A percentile compares a stretch with the other conserved stretches of the same genome.
Evolutionary conservation across 805 yeast genomes (phyloP).

Genomic region (Starmerella bacillaris): DNA sequence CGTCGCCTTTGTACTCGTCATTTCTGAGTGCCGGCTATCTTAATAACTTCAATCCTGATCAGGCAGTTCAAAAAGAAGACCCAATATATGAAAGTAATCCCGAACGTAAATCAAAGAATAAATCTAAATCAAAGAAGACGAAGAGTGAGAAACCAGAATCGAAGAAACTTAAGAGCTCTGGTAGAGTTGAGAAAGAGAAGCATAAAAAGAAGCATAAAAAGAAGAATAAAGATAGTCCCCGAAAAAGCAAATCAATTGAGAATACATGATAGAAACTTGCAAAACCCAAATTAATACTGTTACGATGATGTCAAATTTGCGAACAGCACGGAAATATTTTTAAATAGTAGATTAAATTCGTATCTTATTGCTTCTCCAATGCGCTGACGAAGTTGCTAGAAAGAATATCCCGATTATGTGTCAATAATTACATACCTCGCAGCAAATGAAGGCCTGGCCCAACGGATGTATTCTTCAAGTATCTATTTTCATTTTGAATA

Average conservation of each 20-base stretch:
- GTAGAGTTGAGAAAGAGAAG: conserved; percentile 1
- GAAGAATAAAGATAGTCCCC: conserved; percentile 4
- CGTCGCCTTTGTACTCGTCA: conserved; percentile 64
- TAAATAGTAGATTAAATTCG: too few species aligned
- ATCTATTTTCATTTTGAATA: too few species aligned
- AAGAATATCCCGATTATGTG: too few species aligned
- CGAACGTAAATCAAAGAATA: conserved; percentile 3
- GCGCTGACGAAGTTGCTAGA: too few species aligned
- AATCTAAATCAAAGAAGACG: conserved; percentile 5
- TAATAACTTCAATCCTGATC: conserved; percentile 45
- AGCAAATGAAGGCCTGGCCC: too few species aligned
- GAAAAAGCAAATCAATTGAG: conserved; percentile 1
- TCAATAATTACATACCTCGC: too few species aligned
- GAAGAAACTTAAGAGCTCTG: conserved; percentile 5
- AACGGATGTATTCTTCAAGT: too few species aligned
- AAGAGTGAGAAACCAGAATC: conserved; percentile 5
- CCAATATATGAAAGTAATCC: neutral
- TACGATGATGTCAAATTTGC: too few species aligned
- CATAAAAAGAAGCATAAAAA: conserved; percentile 2
- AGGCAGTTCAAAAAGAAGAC: conserved; percentile 2
- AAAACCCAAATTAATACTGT: too few species aligned
- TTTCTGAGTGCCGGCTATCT: conserved; percentile 78
- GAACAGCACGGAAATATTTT: too few species aligned
- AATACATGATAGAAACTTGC: too few species aligned
- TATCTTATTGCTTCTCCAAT: too few species aligned